These are phyloP conservation scores for Leishmania aethiopica DNA, from an alignment of 208 protist genomes.

Conservation along the genomic window DNA sequence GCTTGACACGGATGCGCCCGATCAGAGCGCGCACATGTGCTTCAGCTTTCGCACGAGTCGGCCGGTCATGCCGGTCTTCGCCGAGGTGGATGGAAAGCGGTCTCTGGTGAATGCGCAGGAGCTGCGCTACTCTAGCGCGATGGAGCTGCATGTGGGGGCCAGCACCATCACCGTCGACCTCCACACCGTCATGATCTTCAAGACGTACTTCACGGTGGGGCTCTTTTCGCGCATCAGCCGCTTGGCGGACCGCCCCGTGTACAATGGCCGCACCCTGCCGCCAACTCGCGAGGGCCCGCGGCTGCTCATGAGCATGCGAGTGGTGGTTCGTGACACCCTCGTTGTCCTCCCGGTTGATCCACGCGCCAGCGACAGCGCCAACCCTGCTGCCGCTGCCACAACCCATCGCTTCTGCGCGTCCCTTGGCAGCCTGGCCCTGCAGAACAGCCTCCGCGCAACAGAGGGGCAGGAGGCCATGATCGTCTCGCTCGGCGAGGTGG, in stretches of 20 bases:
- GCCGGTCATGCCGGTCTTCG: conserved; percentile 83
- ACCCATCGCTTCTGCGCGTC: conserved; percentile 50
- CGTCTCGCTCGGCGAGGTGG: conserved; percentile 70
- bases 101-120: conserved; percentile 68
- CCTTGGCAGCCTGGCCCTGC: conserved; percentile 56
- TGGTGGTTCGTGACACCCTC: conserved; percentile 59
- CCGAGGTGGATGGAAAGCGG: conserved; percentile 48
- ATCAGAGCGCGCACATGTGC: conserved; percentile 39
- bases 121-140: conserved; percentile 74
- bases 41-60: conserved; percentile 73
- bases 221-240: conserved; percentile 62
- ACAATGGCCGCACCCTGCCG: conserved; percentile 64
- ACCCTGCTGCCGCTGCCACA: background rate
- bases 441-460: conserved; percentile 66
- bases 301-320: conserved; percentile 75
- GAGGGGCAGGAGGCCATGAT: conserved; percentile 67
- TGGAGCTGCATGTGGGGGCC: conserved; percentile 67
- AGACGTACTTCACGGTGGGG: conserved; percentile 71
- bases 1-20: background rate
- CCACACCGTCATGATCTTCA: conserved; percentile 72
- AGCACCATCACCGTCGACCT: conserved; percentile 74
- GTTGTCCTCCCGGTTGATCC: conserved; percentile 77
- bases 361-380: conserved; percentile 14
- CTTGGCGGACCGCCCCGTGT: conserved; percentile 65
- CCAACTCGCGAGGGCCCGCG: conserved; percentile 46